phyloP scores from a whole-genome alignment of 1,139 yeast species.

The Hemisphaericaspora xylanilytica region DNA sequence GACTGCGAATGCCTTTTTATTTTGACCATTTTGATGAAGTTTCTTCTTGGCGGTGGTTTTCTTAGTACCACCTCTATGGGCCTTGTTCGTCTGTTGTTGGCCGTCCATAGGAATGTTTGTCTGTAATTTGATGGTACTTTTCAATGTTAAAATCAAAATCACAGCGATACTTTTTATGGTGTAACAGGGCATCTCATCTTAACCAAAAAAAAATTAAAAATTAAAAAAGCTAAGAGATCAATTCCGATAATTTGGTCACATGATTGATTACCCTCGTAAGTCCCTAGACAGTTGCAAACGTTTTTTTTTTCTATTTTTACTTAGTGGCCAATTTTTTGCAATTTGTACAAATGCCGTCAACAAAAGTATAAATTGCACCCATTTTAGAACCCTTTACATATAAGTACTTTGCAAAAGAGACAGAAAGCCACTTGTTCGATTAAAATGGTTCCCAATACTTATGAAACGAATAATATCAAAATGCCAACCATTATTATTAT shows the following conservation, averaged over 20 bases:
- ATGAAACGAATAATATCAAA: slow-evolving; percentile 1
- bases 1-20: slow-evolving; percentile 93
- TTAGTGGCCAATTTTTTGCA: no score
- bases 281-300: no score
- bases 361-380: no score
- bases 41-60: slow-evolving; percentile 76
- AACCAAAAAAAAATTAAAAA: slow-evolving; percentile 1
- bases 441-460: not conserved
- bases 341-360: not conserved
- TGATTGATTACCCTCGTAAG: no score
- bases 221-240: not conserved
- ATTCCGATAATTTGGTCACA: not conserved
- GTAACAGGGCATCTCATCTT: slow-evolving; percentile 3
- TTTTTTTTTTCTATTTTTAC: no score
- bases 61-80: slow-evolving; percentile 54
- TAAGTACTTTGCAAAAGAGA: no score
- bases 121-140: no score
- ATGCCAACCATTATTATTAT: not conserved
- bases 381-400: no score
- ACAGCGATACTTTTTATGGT: not conserved
- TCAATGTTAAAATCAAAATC: no score
- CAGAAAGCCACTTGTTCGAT: no score
- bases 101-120: slow-evolving; percentile 20
- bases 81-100: slow-evolving; percentile 53
- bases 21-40: slow-evolving; percentile 86